phyloP scores from a whole-genome alignment of 768 basidiomycete species.

The Podaxis sp. region DNA sequence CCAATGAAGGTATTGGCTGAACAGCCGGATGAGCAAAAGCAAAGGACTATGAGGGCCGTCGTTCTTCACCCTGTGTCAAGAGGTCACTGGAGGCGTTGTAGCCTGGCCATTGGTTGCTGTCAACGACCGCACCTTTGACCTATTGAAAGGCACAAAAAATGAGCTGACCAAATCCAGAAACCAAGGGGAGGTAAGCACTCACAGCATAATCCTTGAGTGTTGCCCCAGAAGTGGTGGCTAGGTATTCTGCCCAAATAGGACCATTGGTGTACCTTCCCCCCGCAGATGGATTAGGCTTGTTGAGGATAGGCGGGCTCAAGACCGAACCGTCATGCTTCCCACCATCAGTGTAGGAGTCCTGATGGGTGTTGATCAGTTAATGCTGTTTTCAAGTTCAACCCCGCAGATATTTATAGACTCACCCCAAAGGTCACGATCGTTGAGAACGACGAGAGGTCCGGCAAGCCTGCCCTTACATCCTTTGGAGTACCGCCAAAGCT shows the following conservation, averaged over 20 bases:
- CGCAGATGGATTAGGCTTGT: constrained; percentile 39
- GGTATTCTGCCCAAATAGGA: constrained; percentile 42
- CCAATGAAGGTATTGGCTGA: constrained; percentile 19
- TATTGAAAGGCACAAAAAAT: not conserved
- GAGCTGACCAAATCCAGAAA: not conserved
- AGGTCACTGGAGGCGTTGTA: constrained; percentile 15
- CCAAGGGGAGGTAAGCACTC: constrained; percentile 10
- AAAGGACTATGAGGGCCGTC: not conserved
- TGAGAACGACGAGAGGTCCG: not conserved
- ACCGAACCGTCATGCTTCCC: constrained; percentile 43
- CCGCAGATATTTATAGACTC: constrained; percentile 9
- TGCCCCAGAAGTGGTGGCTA: constrained; percentile 35
- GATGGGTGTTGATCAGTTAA: not conserved
- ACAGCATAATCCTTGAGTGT: constrained; percentile 49
- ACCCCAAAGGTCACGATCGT: constrained; percentile 54
- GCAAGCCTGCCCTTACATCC: constrained; percentile 40
- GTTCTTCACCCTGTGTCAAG: constrained; percentile 20
- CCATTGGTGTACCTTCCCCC: constrained; percentile 51
- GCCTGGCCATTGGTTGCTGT: constrained; percentile 20
- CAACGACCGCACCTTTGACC: constrained; percentile 25
- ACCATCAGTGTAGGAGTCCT: constrained; percentile 41
- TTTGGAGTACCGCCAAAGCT: constrained; percentile 29
- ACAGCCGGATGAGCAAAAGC: not conserved
- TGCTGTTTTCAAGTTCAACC: not conserved
- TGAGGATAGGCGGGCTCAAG: constrained; percentile 35